These are phyloP conservation scores for Sarocladium strictum DNA, from an alignment of 2,329 filamentous ascomycete genomes.

Conservation along the genomic window DNA sequence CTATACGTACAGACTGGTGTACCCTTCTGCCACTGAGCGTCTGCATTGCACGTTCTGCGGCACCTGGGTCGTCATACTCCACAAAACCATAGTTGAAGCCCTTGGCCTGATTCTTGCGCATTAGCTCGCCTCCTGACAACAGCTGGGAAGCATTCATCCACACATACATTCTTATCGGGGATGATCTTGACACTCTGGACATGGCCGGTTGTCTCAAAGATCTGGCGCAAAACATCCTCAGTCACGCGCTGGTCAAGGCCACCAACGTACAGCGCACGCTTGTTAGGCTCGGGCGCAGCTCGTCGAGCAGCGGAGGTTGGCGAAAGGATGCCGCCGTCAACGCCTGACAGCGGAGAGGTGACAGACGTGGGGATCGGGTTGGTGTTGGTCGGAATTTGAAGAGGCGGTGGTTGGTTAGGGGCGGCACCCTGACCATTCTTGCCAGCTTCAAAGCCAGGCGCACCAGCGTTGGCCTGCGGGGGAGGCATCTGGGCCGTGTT, in stretches of 20 bases:
- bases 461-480: slow-evolving; percentile 61
- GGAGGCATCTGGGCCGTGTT: slow-evolving; percentile 61
- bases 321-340: slow-evolving; percentile 68
- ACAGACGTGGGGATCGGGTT: slow-evolving; percentile 90
- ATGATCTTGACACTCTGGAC: slow-evolving; percentile 99
- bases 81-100: slow-evolving; percentile 99
- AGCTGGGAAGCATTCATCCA: not conserved
- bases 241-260: slow-evolving; percentile 92
- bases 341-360: slow-evolving; percentile 74
- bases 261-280: slow-evolving; percentile 92
- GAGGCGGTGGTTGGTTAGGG: slow-evolving; percentile 79
- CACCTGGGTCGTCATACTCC: slow-evolving; percentile 95
- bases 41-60: slow-evolving; percentile 94
- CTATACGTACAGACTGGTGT: slow-evolving; percentile 75
- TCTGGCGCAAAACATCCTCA: slow-evolving; percentile 92
- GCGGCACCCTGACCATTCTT: slow-evolving; percentile 66
- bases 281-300: slow-evolving; percentile 95
- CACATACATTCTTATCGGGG: slow-evolving; percentile 93
- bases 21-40: slow-evolving; percentile 93
- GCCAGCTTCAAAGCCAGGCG: slow-evolving; percentile 69
- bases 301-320: slow-evolving; percentile 79
- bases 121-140: not conserved
- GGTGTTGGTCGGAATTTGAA: slow-evolving; percentile 85
- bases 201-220: slow-evolving; percentile 97
- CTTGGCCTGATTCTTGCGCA: slow-evolving; percentile 58